Percentiles rank a stretch among this genome's conserved stretches.
phyloP scores from a whole-genome alignment of 2,329 filamentous ascomycete species.

The Aspergillus sp. region DNA sequence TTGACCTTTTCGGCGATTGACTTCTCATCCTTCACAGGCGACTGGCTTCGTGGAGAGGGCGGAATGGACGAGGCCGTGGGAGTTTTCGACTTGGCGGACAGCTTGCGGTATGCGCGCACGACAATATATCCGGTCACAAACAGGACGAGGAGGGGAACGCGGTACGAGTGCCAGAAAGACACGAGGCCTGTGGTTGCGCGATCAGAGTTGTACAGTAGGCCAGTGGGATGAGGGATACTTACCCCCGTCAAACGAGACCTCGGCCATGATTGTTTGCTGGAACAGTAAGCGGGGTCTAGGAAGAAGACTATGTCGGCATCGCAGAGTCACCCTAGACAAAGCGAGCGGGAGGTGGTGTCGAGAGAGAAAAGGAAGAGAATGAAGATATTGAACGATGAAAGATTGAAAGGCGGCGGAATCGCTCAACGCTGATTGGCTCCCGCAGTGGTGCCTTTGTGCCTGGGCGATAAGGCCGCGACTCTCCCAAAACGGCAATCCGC shows the following conservation, averaged over 20 bases:
- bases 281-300: not conserved
- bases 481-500: not conserved
- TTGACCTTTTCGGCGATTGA: not conserved
- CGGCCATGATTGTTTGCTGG: not conserved
- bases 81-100: conserved; percentile 26
- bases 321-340: not conserved
- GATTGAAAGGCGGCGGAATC: not conserved
- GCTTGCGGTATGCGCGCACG: conserved; percentile 22
- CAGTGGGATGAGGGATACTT: not conserved
- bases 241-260: not conserved
- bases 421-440: conserved; percentile 5
- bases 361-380: no score
- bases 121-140: conserved; percentile 37
- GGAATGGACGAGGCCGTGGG: conserved; percentile 30
- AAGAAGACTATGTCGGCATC: not conserved
- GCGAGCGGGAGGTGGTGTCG: not conserved
- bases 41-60: conserved; percentile 29
- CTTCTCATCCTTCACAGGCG: conserved; percentile 23
- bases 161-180: conserved; percentile 48
- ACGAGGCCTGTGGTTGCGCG: conserved; percentile 32
- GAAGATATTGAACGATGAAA: not conserved
- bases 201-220: not conserved
- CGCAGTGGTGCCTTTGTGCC: not conserved
- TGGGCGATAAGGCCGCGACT: not conserved
- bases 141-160: conserved; percentile 45